Percentiles rank a stretch among this genome's conserved stretches.
Evolutionary conservation across 768 basidiomycete genomes (phyloP).

Genomic region (Leccinum sublutescens): DNA sequence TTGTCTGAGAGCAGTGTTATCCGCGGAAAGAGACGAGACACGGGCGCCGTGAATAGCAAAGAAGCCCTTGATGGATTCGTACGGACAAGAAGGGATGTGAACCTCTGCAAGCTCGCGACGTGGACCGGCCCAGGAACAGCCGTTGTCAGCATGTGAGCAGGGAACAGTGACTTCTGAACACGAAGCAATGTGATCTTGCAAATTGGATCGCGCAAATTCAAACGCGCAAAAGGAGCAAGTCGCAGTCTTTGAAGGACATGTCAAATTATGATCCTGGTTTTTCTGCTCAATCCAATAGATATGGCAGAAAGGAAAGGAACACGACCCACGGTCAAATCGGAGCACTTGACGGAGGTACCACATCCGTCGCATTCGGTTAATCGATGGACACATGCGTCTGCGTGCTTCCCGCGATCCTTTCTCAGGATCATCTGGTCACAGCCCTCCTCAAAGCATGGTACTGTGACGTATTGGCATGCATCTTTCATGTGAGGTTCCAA

Average conservation of each 20-base stretch:
- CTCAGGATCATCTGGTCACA: conserved; percentile 46
- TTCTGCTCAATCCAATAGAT: conserved; percentile 3
- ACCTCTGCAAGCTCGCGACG: conserved; percentile 33
- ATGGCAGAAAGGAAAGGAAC: not conserved
- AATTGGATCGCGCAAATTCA: conserved; percentile 35
- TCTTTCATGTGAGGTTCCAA: conserved; percentile 62
- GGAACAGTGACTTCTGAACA: conserved; percentile 41
- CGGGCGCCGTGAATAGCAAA: conserved; percentile 43
- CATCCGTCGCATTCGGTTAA: conserved; percentile 41
- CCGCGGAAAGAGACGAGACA: conserved; percentile 48
- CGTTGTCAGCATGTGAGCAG: conserved; percentile 48
- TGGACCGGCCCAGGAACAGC: conserved; percentile 55
- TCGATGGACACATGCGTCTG: conserved; percentile 37
- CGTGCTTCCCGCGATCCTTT: conserved; percentile 46
- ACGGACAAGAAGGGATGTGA: conserved; percentile 50
- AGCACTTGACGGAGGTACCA: conserved; percentile 32
- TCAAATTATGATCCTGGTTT: conserved; percentile 37
- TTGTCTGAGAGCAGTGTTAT: conserved; percentile 63
- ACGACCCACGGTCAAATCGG: conserved; percentile 39
- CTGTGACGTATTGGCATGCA: conserved; percentile 55
- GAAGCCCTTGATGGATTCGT: conserved; percentile 62
- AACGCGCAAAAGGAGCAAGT: conserved; percentile 42
- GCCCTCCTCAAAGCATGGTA: conserved; percentile 46
- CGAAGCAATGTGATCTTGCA: conserved; percentile 33
- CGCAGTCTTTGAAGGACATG: conserved; percentile 38